Conservation (phyloP, 345 rosid genomes). For the Erysimum cheiranthoides region DNA sequence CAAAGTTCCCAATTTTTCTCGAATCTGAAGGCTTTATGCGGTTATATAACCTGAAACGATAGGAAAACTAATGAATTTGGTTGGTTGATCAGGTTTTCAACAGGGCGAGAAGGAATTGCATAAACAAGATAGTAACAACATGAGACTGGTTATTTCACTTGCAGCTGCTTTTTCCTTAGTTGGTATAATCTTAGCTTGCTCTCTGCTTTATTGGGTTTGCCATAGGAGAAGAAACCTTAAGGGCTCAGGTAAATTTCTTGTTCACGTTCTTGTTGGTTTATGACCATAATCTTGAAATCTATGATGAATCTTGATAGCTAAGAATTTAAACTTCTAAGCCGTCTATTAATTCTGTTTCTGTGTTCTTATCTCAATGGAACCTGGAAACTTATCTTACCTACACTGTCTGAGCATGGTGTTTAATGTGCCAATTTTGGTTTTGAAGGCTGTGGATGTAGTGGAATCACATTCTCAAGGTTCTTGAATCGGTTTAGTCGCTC, state of each 20-base stretch:
- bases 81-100: conserved; percentile 53
- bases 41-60: not conserved
- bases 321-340: not conserved
- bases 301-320: conserved; percentile 9
- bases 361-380: not conserved
- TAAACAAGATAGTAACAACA: conserved; percentile 49
- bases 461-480: conserved; percentile 56
- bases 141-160: conserved; percentile 57
- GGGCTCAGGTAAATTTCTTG: conserved; percentile 55
- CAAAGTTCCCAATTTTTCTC: conserved; percentile 13
- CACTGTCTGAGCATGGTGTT: conserved; percentile 15
- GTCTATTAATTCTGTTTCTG: not conserved
- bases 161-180: conserved; percentile 62
- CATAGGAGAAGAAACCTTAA: conserved; percentile 51
- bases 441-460: conserved; percentile 64
- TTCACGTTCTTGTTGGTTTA: conserved; percentile 26
- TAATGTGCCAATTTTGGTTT: conserved; percentile 30
- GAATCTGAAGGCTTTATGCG: conserved; percentile 20
- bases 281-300: not conserved
- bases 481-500: conserved; percentile 56
- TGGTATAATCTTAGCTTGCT: conserved; percentile 50
- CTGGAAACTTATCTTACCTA: conserved; percentile 10
- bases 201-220: conserved; percentile 61
- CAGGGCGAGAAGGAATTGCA: conserved; percentile 48
- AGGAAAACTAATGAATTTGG: conserved; percentile 21